Percentiles rank a stretch among this genome's conserved stretches.
Evolutionary conservation across 257 asterid species (phyloP).

Genomic region (Linderniella brevidens): DNA sequence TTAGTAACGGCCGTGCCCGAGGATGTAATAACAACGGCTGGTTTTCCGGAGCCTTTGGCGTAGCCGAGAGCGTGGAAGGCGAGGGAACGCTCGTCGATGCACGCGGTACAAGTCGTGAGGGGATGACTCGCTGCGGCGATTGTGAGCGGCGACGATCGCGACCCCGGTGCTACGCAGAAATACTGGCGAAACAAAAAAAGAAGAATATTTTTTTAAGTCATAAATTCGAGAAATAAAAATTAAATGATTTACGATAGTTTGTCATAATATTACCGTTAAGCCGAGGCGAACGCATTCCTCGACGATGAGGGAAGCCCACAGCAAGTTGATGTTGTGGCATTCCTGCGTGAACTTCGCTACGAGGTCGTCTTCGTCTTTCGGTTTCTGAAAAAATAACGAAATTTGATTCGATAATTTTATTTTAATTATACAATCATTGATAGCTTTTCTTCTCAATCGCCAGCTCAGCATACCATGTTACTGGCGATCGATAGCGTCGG

Average conservation of each 20-base stretch:
- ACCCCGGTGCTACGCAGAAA: slow-evolving; percentile 96
- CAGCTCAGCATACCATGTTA: slow-evolving; percentile 69
- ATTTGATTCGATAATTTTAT: neutral
- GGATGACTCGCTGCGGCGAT: slow-evolving; percentile 93
- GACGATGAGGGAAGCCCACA: slow-evolving; percentile 88
- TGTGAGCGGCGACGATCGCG: slow-evolving; percentile 93
- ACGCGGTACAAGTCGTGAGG: slow-evolving; percentile 65
- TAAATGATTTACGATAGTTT: slow-evolving; percentile 6
- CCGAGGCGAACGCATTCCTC: slow-evolving; percentile 97
- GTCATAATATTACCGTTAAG: slow-evolving; percentile 55
- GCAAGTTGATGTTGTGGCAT: slow-evolving; percentile 57
- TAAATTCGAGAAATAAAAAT: slow-evolving; percentile 17
- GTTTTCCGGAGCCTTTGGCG: slow-evolving; percentile 76
- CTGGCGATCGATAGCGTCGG: slow-evolving; percentile 47
- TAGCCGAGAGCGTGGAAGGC: slow-evolving; percentile 96
- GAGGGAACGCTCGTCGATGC: slow-evolving; percentile 90
- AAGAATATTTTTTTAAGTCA: too few species aligned
- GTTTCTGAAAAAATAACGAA: slow-evolving; percentile 30
- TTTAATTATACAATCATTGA: too few species aligned
- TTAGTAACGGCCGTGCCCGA: slow-evolving; percentile 98
- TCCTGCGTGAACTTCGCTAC: slow-evolving; percentile 20
- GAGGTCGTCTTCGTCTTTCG: slow-evolving; percentile 18
- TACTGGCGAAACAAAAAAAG: slow-evolving; percentile 37
- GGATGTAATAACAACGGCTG: slow-evolving; percentile 83
- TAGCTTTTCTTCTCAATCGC: too few species aligned